Base-by-base conservation (phyloP, 805 yeast genomes). In the Yamadazyma olivae region DNA sequence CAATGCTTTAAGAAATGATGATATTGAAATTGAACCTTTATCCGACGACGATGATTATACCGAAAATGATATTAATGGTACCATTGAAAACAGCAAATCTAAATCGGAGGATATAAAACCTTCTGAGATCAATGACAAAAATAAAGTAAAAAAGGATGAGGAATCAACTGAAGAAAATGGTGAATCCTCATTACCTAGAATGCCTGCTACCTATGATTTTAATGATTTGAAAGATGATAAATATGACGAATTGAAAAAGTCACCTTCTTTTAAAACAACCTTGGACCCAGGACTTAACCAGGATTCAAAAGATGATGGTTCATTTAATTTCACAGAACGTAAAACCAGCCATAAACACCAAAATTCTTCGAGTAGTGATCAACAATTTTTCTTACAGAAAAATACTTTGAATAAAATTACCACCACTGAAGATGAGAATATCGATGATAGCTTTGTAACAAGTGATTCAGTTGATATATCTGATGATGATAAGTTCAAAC, bases 271-370 rank as follows among this genome's bases (percentile, higher is more conserved):
- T 33, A 50, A 60, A 34, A 56, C 64, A 25, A 68, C 74, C 2
- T 56, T 73, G 55, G 78, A 74, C 46, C 78, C 78, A 3, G 74
- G 71, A 0, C 67, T 40, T 61, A 44, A 35, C 3, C 44, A 35
- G 5, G 40, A 38, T 22, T 18, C 30, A 8, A 13, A 19, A 24
- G 30, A 21, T 4, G 32, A 31, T 17, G 18, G 25, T 7, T 20
- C 23, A 7, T 20, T 20, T 13, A 24, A 9, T 24, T 24, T 24
- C 27, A 9, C 14, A 7, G 27, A 24, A 9, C 6, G 9, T 7
- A 20, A 25, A 13, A 5, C 27, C 16, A 10, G 18, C 17, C 33
- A 30, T 30, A 21, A 24, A 31, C 42, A 32, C 17, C 28, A 27
- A 14, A 15, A 31, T 3, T 38, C 43, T 3, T 36, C 40, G 3